Conservation (phyloP, 306 rosid species). For the Psophocarpus tetragonolobus region DNA sequence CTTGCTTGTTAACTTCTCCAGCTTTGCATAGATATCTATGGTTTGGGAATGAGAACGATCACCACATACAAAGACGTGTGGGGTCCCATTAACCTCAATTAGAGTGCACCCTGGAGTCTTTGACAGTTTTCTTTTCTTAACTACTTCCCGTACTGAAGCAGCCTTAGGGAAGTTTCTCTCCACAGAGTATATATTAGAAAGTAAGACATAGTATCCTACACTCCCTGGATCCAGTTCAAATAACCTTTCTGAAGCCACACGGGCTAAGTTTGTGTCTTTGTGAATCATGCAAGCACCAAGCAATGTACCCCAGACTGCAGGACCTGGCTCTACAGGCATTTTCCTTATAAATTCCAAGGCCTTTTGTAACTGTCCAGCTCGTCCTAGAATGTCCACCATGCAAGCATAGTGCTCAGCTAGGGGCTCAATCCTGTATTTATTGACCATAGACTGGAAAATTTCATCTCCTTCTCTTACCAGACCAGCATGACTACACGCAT, state of each 20-base stretch:
- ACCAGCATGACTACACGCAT: conserved; percentile 98
- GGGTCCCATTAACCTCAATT: conserved; percentile 74
- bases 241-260: conserved; percentile 77
- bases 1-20: conserved; percentile 78
- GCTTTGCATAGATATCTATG: conserved; percentile 71
- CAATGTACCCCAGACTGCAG: conserved; percentile 90
- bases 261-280: conserved; percentile 66
- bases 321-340: conserved; percentile 84
- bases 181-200: conserved; percentile 80
- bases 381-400: conserved; percentile 96
- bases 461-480: conserved; percentile 80
- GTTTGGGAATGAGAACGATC: conserved; percentile 81
- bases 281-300: conserved; percentile 95
- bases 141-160: conserved; percentile 78
- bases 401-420: conserved; percentile 87
- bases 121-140: conserved; percentile 68
- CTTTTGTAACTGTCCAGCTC: conserved; percentile 74
- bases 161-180: conserved; percentile 88
- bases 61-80: conserved; percentile 74
- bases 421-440: conserved; percentile 66
- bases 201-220: conserved; percentile 81
- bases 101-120: conserved; percentile 94
- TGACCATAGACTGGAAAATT: conserved; percentile 72
- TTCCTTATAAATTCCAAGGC: conserved; percentile 76
- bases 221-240: conserved; percentile 77